Evolutionary conservation across 345 rosid species (phyloP).

Genomic region (Turnera subulata): DNA sequence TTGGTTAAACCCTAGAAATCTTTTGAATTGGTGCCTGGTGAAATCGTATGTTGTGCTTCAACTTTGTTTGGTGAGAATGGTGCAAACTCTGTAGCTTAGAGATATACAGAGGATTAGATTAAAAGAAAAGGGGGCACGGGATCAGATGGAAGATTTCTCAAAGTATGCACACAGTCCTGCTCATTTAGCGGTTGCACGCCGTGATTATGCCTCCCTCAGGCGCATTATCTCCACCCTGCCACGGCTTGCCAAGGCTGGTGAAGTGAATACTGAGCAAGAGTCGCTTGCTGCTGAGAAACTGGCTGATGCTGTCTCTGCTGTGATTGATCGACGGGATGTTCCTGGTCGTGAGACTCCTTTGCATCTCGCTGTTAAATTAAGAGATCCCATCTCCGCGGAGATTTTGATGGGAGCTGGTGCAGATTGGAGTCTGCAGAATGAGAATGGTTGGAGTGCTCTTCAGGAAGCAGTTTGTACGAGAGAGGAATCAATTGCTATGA

Average conservation of each 20-base stretch:
- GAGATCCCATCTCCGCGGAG: constrained; percentile 78
- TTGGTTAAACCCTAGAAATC: constrained; percentile 4
- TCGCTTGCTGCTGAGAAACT: constrained; percentile 65
- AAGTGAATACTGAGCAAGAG: constrained; percentile 69
- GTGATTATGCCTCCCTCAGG: constrained; percentile 66
- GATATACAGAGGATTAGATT: background rate
- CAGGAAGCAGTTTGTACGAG: constrained; percentile 99
- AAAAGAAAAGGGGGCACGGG: background rate
- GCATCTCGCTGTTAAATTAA: constrained; percentile 87
- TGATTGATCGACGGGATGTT: constrained; percentile 85
- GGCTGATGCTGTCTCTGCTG: constrained; percentile 74
- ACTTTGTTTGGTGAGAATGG: constrained; percentile 18
- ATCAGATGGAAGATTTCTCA: constrained; percentile 66
- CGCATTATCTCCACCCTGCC: constrained; percentile 61
- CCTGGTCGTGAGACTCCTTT: constrained; percentile 95
- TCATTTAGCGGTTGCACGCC: constrained; percentile 74
- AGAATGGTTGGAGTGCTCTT: constrained; percentile 98
- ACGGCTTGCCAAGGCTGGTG: constrained; percentile 72
- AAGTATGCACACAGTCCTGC: constrained; percentile 85
- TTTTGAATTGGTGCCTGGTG: constrained; percentile 2
- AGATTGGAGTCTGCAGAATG: constrained; percentile 98
- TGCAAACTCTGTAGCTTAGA: constrained; percentile 21
- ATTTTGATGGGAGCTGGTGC: constrained; percentile 91
- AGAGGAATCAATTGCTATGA: constrained; percentile 89
- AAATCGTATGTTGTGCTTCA: background rate